Percentiles rank a stretch among this genome's conserved stretches.
Conservation (phyloP, 2,329 filamentous ascomycete genomes). For the Rutstroemia sp. region DNA sequence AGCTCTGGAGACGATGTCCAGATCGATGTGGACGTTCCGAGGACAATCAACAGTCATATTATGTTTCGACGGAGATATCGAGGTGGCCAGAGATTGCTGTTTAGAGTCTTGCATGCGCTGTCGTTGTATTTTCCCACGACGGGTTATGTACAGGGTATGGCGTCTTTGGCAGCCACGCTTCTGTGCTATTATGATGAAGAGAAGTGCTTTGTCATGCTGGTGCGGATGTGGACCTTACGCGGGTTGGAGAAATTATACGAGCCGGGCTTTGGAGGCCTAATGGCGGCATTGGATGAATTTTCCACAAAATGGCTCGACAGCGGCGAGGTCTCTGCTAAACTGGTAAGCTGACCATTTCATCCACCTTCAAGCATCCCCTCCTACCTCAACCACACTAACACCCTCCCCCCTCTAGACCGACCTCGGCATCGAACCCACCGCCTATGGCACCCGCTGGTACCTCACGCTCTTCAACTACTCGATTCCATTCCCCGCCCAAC, state of each 20-base stretch:
- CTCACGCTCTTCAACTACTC: constrained; percentile 96
- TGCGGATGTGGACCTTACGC: constrained; percentile 85
- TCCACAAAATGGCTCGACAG: constrained; percentile 73
- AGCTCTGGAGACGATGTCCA: constrained; percentile 87
- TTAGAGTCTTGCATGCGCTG: constrained; percentile 85
- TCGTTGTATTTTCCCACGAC: constrained; percentile 86
- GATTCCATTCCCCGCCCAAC: constrained; percentile 86
- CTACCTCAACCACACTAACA: constrained; percentile 10
- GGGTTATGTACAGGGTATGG: constrained; percentile 98
- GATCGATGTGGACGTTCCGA: constrained; percentile 93
- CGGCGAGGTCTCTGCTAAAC: constrained; percentile 70
- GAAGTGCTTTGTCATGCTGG: constrained; percentile 88
- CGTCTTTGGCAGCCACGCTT: constrained; percentile 81
- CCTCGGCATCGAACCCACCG: constrained; percentile 73
- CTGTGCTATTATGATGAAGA: constrained; percentile 98
- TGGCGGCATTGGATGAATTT: constrained; percentile 80
- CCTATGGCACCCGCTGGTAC: constrained; percentile 97
- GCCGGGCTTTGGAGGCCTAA: constrained; percentile 76
- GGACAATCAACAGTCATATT: constrained; percentile 91
- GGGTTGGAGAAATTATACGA: constrained; percentile 81
- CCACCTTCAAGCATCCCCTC: background rate
- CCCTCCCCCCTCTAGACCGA: constrained; percentile 47
- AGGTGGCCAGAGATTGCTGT: constrained; percentile 84
- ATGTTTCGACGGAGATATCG: constrained; percentile 93
- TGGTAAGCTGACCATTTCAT: constrained; percentile 50